phyloP scores from a whole-genome alignment of 78 protist species.

The Speleostelium caveatum region DNA sequence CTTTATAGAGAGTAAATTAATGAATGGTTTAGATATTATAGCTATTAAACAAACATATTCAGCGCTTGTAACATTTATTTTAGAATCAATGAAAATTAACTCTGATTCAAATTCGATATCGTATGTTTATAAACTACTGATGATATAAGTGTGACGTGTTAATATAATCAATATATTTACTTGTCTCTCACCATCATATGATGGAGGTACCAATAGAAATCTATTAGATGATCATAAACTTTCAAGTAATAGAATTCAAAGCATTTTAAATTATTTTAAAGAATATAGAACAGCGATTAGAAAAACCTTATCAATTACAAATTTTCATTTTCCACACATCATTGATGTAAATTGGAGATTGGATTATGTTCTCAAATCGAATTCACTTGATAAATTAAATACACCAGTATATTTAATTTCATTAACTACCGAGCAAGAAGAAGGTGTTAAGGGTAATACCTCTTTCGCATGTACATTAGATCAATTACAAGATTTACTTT shows the following conservation, averaged over 20 bases:
- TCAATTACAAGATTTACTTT: constrained; percentile 71
- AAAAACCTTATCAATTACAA: constrained; percentile 56
- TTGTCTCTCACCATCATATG: background rate
- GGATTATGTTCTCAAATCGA: constrained; percentile 64
- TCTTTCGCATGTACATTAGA: constrained; percentile 71
- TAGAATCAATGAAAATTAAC: constrained; percentile 64
- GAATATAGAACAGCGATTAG: constrained; percentile 61
- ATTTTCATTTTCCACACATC: constrained; percentile 73
- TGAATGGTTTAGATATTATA: constrained; percentile 37
- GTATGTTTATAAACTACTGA: constrained; percentile 7
- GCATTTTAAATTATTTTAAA: constrained; percentile 38
- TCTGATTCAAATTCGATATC: constrained; percentile 23
- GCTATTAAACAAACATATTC: constrained; percentile 73
- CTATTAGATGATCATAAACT: constrained; percentile 71
- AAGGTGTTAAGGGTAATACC: constrained; percentile 54
- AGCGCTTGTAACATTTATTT: constrained; percentile 40
- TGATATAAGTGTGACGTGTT: background rate
- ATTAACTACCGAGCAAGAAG: constrained; percentile 64
- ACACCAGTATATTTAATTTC: constrained; percentile 55
- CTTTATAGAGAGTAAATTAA: constrained; percentile 21
- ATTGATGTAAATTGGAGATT: constrained; percentile 78
- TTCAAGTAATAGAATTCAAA: constrained; percentile 35
- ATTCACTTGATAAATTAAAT: constrained; percentile 59
- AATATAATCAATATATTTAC: background rate
- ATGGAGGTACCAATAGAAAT: constrained; percentile 1